phyloP scores from a whole-genome alignment of 2,329 filamentous ascomycete species.

The Colletotrichum graminicola region DNA sequence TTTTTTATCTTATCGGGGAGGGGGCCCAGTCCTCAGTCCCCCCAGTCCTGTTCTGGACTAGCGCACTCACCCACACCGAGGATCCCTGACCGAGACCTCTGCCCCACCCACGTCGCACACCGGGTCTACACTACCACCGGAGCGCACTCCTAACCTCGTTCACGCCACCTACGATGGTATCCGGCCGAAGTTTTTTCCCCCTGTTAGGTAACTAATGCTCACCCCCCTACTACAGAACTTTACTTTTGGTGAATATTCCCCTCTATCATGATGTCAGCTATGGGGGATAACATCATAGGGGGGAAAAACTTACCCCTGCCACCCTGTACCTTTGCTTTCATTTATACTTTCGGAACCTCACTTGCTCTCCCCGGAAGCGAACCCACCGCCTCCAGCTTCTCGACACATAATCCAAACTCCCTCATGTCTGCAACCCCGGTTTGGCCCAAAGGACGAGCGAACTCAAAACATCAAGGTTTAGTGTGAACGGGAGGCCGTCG shows the following conservation, averaged over 20 bases:
- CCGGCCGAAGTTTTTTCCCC: too few relatives aligned
- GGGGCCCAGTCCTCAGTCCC: not conserved
- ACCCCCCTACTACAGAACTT: too few relatives aligned
- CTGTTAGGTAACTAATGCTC: too few relatives aligned
- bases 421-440: not conserved
- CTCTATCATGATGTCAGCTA: too few relatives aligned
- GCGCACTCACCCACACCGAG: not conserved
- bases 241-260: too few relatives aligned
- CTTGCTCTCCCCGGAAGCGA: not conserved
- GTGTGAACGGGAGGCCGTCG: not conserved
- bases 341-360: not conserved
- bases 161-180: too few relatives aligned
- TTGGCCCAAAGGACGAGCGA: not conserved
- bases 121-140: not conserved
- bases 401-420: not conserved
- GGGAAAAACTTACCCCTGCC: too few relatives aligned
- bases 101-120: not conserved
- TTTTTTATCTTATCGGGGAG: slow-evolving; percentile 42
- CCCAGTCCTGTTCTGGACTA: not conserved
- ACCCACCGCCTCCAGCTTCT: not conserved
- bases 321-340: not conserved
- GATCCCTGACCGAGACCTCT: slow-evolving; percentile 2
- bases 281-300: too few relatives aligned
- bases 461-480: not conserved
- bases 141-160: not conserved